These are phyloP conservation scores for Mycena maculata DNA, from an alignment of 768 basidiomycete genomes.

Conservation along the genomic window DNA sequence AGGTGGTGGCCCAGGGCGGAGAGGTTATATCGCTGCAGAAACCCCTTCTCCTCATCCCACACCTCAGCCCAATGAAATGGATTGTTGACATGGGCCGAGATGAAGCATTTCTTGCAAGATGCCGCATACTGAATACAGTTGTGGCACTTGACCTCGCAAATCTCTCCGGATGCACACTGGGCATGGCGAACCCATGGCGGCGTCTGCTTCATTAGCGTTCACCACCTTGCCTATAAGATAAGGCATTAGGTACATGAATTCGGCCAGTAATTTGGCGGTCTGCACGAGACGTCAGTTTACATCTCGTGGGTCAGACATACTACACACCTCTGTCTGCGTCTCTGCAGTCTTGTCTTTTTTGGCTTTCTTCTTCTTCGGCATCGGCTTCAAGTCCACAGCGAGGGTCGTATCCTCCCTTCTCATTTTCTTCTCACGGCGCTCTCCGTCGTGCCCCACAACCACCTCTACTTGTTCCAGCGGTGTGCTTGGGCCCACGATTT, in stretches of 20 bases:
- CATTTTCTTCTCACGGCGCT: too few species aligned
- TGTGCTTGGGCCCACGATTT: too few species aligned
- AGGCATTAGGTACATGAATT: not conserved
- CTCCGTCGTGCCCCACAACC: too few species aligned
- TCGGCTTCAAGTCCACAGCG: too few species aligned
- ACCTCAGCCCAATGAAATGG: conserved; percentile 27
- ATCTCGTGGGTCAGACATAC: too few species aligned
- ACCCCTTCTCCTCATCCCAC: not conserved
- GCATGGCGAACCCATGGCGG: not conserved
- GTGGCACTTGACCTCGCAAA: not conserved
- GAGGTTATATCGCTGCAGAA: not conserved
- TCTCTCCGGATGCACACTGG: not conserved
- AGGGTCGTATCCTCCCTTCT: too few species aligned
- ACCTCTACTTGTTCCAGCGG: too few species aligned
- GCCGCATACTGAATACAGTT: not conserved
- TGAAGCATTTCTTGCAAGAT: conserved; percentile 4
- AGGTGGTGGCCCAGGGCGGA: not conserved
- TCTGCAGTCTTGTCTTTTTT: not conserved
- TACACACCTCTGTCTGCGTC: not conserved
- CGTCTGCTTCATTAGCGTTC: not conserved
- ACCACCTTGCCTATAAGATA: not conserved
- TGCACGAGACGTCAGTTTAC: not conserved
- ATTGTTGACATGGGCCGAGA: not conserved
- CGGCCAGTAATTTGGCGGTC: not conserved
- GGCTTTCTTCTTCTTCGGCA: not conserved